Evolutionary conservation across 345 rosid species (phyloP).

Genomic region (Bretschneidera sinensis): DNA sequence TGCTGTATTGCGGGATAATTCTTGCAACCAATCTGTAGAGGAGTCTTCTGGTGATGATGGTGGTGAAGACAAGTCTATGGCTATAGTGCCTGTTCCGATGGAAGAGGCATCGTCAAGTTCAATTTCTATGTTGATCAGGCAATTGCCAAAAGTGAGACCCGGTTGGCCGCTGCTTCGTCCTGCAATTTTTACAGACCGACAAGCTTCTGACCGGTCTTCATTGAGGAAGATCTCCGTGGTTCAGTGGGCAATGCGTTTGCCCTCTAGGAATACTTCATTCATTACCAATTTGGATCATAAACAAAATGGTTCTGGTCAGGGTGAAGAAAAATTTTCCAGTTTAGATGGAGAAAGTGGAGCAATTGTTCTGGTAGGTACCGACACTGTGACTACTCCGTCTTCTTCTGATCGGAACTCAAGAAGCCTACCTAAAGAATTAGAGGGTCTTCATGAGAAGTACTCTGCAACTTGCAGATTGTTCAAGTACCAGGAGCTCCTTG

Average conservation of each 20-base stretch:
- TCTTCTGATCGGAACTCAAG: constrained; percentile 28
- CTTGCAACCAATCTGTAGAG: constrained; percentile 18
- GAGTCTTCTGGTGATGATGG: constrained; percentile 17
- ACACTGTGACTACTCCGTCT: constrained; percentile 22
- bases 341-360: constrained; percentile 54
- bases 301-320: constrained; percentile 19
- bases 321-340: constrained; percentile 22
- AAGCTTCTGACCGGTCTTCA: constrained; percentile 31
- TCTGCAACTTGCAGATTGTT: constrained; percentile 78
- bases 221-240: constrained; percentile 58
- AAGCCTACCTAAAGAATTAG: constrained; percentile 50
- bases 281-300: constrained; percentile 30
- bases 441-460: constrained; percentile 55
- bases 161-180: constrained; percentile 87
- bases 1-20: constrained; percentile 20
- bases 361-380: constrained; percentile 38
- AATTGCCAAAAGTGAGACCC: constrained; percentile 56
- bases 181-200: constrained; percentile 26
- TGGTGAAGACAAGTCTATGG: constrained; percentile 39
- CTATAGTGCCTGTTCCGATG: constrained; percentile 47
- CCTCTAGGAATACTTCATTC: constrained; percentile 38
- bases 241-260: constrained; percentile 61
- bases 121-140: constrained; percentile 33
- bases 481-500: constrained; percentile 63
- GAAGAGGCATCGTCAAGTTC: constrained; percentile 35